Conservation (phyloP, 2,329 filamentous ascomycete species). For the Fusarium zealandicum region DNA sequence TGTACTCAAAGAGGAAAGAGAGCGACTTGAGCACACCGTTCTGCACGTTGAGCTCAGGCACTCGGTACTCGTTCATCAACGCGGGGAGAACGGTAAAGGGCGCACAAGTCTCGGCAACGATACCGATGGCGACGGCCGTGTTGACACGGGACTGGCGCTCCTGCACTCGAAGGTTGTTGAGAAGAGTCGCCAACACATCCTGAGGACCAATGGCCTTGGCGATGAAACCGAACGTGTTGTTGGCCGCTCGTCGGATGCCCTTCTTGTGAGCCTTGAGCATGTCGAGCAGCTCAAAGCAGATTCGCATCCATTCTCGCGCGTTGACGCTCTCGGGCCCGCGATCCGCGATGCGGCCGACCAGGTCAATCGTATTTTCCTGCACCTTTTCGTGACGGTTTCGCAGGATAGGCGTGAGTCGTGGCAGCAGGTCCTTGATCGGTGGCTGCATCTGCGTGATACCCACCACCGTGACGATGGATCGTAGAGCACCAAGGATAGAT, state of each 20-base stretch:
- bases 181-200: slow-evolving; percentile 91
- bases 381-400: slow-evolving; percentile 99
- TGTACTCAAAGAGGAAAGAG: slow-evolving; percentile 98
- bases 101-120: slow-evolving; percentile 97
- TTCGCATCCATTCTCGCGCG: slow-evolving; percentile 98
- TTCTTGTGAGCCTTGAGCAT: slow-evolving; percentile 99
- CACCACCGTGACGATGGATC: slow-evolving; percentile 96
- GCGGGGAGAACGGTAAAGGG: slow-evolving; percentile 98
- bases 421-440: slow-evolving; percentile 93
- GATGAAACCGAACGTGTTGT: slow-evolving; percentile 99
- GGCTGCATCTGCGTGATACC: slow-evolving; percentile 99
- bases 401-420: slow-evolving; percentile 94
- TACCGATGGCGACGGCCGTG: slow-evolving; percentile 97
- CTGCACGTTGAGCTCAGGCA: slow-evolving; percentile 97
- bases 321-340: slow-evolving; percentile 96
- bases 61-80: slow-evolving; percentile 98
- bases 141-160: slow-evolving; percentile 98
- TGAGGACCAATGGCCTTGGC: slow-evolving; percentile 98
- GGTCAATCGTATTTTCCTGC: slow-evolving; percentile 97
- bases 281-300: slow-evolving; percentile 97
- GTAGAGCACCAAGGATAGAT: slow-evolving; percentile 91
- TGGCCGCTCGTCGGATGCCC: slow-evolving; percentile 95
- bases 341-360: slow-evolving; percentile 97
- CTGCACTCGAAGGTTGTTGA: slow-evolving; percentile 96
- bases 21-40: slow-evolving; percentile 98